These are phyloP conservation scores for Neurospora discreta DNA, from an alignment of 495 filamentous ascomycete species.

Conservation along the genomic window DNA sequence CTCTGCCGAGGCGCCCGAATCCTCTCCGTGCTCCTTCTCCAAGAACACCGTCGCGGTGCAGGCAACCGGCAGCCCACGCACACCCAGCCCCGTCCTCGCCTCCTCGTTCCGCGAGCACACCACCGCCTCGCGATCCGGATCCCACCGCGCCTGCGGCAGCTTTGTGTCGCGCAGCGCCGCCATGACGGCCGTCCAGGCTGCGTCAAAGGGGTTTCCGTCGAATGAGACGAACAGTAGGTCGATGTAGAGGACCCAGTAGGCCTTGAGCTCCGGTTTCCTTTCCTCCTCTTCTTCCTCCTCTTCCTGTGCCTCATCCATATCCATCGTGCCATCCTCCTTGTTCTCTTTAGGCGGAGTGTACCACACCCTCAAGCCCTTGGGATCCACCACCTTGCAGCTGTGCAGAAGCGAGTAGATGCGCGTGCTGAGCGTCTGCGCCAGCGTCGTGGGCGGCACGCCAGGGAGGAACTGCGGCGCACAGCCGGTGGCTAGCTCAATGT, in stretches of 20 bases:
- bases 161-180: slow-evolving; percentile 71
- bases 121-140: slow-evolving; percentile 65
- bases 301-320: slow-evolving; percentile 32
- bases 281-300: slow-evolving; percentile 28
- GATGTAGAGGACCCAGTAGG: slow-evolving; percentile 90
- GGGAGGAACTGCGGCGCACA: slow-evolving; percentile 78
- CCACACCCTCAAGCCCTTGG: slow-evolving; percentile 57
- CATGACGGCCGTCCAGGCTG: slow-evolving; percentile 72
- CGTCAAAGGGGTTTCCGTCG: slow-evolving; percentile 84
- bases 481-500: slow-evolving; percentile 81
- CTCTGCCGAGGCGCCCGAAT: slow-evolving; percentile 19
- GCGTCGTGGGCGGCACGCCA: slow-evolving; percentile 62
- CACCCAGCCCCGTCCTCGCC: slow-evolving; percentile 33
- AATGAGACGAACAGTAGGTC: slow-evolving; percentile 83
- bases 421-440: slow-evolving; percentile 75
- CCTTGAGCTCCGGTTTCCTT: slow-evolving; percentile 48
- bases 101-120: slow-evolving; percentile 53
- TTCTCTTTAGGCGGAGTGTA: slow-evolving; percentile 41
- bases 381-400: slow-evolving; percentile 48
- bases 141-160: slow-evolving; percentile 78
- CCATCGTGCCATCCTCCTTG: slow-evolving; percentile 21
- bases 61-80: slow-evolving; percentile 58
- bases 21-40: slow-evolving; percentile 46
- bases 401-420: slow-evolving; percentile 66
- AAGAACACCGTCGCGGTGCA: slow-evolving; percentile 68